Conservation (phyloP, 768 basidiomycete species). For the Chalciporus sphaerocephalus region DNA sequence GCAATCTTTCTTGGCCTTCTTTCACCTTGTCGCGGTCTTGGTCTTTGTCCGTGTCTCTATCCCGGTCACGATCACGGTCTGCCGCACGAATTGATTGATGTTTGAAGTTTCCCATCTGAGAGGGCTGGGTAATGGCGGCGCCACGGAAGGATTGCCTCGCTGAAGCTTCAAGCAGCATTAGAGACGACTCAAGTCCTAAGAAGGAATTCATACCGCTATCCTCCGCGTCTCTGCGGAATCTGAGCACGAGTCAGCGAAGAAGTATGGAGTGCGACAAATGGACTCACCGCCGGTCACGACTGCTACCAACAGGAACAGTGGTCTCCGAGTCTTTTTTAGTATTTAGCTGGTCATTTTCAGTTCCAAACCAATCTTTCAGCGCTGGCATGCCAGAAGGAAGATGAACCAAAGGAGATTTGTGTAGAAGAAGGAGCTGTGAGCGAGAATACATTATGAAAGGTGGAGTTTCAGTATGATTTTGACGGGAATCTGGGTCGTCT, state of each 20-base stretch:
- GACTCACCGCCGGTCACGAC: constrained; percentile 66
- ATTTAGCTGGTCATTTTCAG: constrained; percentile 42
- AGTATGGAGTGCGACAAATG: not conserved
- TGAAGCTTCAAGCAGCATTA: constrained; percentile 40
- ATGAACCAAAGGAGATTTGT: constrained; percentile 71
- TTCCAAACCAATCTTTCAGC: constrained; percentile 80
- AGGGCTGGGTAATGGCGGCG: constrained; percentile 62
- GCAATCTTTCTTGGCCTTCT: constrained; percentile 73
- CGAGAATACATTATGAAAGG: constrained; percentile 67
- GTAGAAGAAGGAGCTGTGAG: constrained; percentile 60
- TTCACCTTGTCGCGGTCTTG: constrained; percentile 61
- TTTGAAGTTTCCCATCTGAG: constrained; percentile 92
- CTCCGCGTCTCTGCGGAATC: constrained; percentile 73
- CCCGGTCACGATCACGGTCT: constrained; percentile 55
- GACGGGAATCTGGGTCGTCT: constrained; percentile 6
- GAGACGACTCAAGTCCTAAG: constrained; percentile 3
- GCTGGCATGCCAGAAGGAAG: constrained; percentile 73
- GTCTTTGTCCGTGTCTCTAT: constrained; percentile 42
- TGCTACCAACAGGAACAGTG: constrained; percentile 44
- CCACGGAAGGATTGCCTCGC: constrained; percentile 68
- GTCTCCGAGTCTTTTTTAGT: constrained; percentile 61
- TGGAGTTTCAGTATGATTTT: constrained; percentile 26
- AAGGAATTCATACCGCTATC: constrained; percentile 53
- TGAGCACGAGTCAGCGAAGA: constrained; percentile 28
- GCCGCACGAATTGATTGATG: constrained; percentile 74